Evolutionary conservation across 192 early-diverging fungal species (phyloP).

Genomic region (Diversispora epigaea): DNA sequence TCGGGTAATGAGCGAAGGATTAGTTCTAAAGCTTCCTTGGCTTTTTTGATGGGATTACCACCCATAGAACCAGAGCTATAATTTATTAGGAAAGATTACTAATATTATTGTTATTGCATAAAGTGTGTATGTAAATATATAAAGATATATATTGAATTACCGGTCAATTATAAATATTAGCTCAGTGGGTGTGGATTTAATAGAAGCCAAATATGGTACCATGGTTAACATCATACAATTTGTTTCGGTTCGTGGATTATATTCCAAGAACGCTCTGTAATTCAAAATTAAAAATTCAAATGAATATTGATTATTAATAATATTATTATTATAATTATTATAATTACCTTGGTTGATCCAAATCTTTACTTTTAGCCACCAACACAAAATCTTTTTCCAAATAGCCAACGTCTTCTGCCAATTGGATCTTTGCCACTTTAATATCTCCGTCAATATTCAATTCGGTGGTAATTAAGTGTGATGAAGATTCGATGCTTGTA

Average conservation of each 20-base stretch:
- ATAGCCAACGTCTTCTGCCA: slow-evolving; percentile 28
- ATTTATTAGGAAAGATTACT: neutral
- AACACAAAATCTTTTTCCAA: slow-evolving; percentile 48
- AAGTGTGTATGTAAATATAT: too few relatives aligned
- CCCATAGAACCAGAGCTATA: slow-evolving; percentile 55
- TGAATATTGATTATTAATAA: neutral
- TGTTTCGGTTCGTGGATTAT: slow-evolving; percentile 36
- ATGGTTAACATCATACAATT: too few relatives aligned
- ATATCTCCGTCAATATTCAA: slow-evolving; percentile 24
- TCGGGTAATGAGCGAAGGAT: slow-evolving; percentile 51
- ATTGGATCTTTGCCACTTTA: slow-evolving; percentile 23
- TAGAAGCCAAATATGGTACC: too few relatives aligned
- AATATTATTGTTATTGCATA: neutral
- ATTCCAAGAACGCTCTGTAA: slow-evolving; percentile 37
- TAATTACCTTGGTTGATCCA: slow-evolving; percentile 39
- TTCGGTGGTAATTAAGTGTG: slow-evolving; percentile 43
- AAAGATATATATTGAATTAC: slow-evolving; percentile 25
- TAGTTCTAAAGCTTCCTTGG: slow-evolving; percentile 43
- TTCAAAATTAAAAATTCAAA: neutral
- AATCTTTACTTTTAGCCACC: slow-evolving; percentile 34
- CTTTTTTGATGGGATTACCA: slow-evolving; percentile 42
- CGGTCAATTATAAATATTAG: slow-evolving; percentile 48
- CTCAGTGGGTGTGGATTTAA: slow-evolving; percentile 32
- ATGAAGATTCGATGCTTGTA: slow-evolving; percentile 44
- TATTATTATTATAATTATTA: too few relatives aligned